These are phyloP conservation scores for Ogataea neopini DNA, from an alignment of 805 yeast genomes.

Conservation along the genomic window DNA sequence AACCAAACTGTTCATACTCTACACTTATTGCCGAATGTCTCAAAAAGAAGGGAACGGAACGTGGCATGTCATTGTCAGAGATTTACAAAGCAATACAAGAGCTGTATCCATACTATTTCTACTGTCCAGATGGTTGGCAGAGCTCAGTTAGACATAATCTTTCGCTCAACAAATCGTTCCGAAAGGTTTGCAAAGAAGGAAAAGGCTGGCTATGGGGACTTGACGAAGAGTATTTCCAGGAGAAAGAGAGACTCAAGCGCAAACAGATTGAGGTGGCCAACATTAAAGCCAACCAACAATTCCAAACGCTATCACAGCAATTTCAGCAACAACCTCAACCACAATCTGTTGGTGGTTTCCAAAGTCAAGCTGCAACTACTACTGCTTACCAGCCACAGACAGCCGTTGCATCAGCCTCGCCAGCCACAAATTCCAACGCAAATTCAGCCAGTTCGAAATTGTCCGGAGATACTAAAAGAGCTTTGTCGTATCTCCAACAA, in stretches of 20 bases:
- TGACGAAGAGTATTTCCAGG: conserved; percentile 81
- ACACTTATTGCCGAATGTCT: conserved; percentile 79
- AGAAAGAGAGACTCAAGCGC: conserved; percentile 69
- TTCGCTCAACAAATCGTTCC: conserved; percentile 81
- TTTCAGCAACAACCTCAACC: conserved; percentile 28
- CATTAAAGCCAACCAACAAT: conserved; percentile 24
- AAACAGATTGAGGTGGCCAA: conserved; percentile 62
- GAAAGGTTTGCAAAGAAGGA: conserved; percentile 80
- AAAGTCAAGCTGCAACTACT: background rate
- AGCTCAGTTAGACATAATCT: conserved; percentile 88
- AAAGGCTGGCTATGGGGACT: conserved; percentile 95
- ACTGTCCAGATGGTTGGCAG: conserved; percentile 98
- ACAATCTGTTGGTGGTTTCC: background rate
- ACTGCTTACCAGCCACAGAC: background rate
- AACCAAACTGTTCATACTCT: conserved; percentile 82
- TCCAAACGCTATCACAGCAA: conserved; percentile 22
- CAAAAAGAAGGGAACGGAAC: conserved; percentile 60
- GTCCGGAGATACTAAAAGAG: conserved; percentile 65
- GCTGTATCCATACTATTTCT: conserved; percentile 85
- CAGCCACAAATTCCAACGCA: conserved; percentile 1
- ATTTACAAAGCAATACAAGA: conserved; percentile 86
- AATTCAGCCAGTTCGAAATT: conserved; percentile 36
- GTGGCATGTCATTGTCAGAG: conserved; percentile 81
- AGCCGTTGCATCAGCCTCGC: conserved; percentile 9
- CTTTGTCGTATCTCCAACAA: conserved; percentile 81